These are phyloP conservation scores for Dryas alaskensis DNA, from an alignment of 306 rosid species.

Conservation along the genomic window DNA sequence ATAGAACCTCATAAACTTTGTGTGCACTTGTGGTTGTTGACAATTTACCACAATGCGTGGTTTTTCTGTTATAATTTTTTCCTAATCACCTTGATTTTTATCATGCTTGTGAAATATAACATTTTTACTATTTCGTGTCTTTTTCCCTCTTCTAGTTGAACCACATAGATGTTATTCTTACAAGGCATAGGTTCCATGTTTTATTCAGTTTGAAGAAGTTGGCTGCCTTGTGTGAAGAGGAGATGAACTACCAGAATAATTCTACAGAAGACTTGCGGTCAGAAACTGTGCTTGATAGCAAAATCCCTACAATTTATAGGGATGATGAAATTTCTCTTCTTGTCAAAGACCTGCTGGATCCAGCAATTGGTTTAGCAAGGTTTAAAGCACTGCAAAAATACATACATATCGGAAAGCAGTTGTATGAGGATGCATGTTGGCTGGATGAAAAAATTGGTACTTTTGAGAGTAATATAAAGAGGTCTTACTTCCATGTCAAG, in stretches of 20 bases:
- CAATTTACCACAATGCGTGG: neutral
- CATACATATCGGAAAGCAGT: constrained; percentile 52
- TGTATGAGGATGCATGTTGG: constrained; percentile 59
- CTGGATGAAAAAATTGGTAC: constrained; percentile 47
- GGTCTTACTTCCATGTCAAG: constrained; percentile 71
- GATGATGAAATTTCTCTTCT: constrained; percentile 45
- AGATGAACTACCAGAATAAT: constrained; percentile 40
- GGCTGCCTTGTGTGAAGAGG: constrained; percentile 55
- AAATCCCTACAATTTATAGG: constrained; percentile 35
- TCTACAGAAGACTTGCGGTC: constrained; percentile 36
- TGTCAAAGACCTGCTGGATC: constrained; percentile 60
- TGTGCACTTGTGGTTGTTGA: neutral
- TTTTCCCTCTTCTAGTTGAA: neutral
- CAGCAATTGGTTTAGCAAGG: constrained; percentile 46
- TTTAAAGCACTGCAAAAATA: constrained; percentile 59
- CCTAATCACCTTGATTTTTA: neutral
- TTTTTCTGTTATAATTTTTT: neutral
- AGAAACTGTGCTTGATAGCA: constrained; percentile 44
- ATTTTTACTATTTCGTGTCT: neutral
- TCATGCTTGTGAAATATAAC: neutral
- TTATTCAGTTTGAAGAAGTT: constrained; percentile 71
- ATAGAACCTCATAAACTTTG: neutral
- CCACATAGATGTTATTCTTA: constrained; percentile 19
- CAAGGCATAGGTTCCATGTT: constrained; percentile 30
- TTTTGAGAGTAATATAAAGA: constrained; percentile 66